These are phyloP conservation scores for Coleophoma crateriformis DNA, from an alignment of 2,329 filamentous ascomycete species.

Conservation along the genomic window DNA sequence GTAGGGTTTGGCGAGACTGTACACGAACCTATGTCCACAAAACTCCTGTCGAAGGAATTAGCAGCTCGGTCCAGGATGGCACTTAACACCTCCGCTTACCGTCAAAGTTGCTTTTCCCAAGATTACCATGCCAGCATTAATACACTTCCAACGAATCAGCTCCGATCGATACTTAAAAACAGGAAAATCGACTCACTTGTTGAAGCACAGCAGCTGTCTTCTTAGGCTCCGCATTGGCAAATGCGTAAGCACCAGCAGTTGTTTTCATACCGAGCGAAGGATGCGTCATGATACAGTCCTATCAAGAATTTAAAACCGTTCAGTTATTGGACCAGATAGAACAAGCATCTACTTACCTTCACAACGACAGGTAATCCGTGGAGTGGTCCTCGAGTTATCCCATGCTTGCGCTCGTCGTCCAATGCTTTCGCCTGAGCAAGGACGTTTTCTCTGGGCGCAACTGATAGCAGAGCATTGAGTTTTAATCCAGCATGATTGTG, in stretches of 20 bases:
- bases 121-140: constrained; percentile 52
- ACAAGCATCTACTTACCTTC: constrained; percentile 44
- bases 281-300: constrained; percentile 48
- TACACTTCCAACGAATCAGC: constrained; percentile 23
- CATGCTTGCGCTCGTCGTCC: constrained; percentile 37
- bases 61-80: background rate
- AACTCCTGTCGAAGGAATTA: constrained; percentile 3
- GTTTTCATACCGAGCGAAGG: constrained; percentile 46
- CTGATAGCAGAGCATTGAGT: constrained; percentile 42
- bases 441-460: constrained; percentile 22
- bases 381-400: constrained; percentile 42
- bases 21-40: constrained; percentile 1
- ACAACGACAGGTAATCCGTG: constrained; percentile 55
- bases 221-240: constrained; percentile 36
- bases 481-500: constrained; percentile 21
- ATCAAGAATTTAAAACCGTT: constrained; percentile 33
- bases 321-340: constrained; percentile 32
- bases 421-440: constrained; percentile 40
- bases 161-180: constrained; percentile 60
- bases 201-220: background rate
- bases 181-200: constrained; percentile 33
- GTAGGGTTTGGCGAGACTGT: background rate
- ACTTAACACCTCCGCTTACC: constrained; percentile 1
- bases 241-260: constrained; percentile 54
- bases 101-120: constrained; percentile 36